Evolutionary conservation across 768 basidiomycete genomes (phyloP).

Genomic region (Trametes sanguinea): DNA sequence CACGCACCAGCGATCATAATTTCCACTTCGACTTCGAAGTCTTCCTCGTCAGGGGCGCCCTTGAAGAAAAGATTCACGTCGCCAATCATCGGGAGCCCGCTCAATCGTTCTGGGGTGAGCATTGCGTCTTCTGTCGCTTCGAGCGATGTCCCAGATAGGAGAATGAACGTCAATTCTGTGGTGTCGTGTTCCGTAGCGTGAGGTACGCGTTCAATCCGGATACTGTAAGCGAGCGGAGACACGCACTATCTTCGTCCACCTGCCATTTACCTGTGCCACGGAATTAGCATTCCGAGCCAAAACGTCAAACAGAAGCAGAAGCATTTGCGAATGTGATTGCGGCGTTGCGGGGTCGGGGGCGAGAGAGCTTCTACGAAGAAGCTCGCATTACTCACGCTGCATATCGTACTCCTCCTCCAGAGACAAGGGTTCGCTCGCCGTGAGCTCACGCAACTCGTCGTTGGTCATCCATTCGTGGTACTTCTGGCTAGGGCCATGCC

Average conservation of each 20-base stretch:
- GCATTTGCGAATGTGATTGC: not conserved
- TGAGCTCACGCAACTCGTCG: slow-evolving; percentile 68
- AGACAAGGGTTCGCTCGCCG: slow-evolving; percentile 82
- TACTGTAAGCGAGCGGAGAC: not conserved
- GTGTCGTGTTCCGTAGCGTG: not conserved
- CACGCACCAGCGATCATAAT: slow-evolving; percentile 86
- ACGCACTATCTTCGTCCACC: slow-evolving; percentile 76
- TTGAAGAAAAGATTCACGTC: slow-evolving; percentile 92
- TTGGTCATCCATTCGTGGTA: slow-evolving; percentile 91
- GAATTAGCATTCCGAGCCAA: slow-evolving; percentile 5
- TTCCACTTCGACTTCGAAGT: slow-evolving; percentile 79
- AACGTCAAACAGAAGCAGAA: not conserved
- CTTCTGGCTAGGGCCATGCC: slow-evolving; percentile 44
- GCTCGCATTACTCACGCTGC: slow-evolving; percentile 60
- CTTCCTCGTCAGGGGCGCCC: slow-evolving; percentile 38
- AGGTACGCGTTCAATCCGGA: not conserved
- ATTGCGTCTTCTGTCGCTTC: slow-evolving; percentile 3
- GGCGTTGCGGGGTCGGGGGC: slow-evolving; percentile 1
- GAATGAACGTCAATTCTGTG: slow-evolving; percentile 85
- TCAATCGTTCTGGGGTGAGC: slow-evolving; percentile 32
- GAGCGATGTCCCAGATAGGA: slow-evolving; percentile 52
- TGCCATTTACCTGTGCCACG: slow-evolving; percentile 74
- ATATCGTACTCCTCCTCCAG: slow-evolving; percentile 85
- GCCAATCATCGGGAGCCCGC: slow-evolving; percentile 71
- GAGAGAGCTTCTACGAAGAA: not conserved